Conservation (phyloP, 2,329 filamentous ascomycete genomes). For the Fusarium sp. region DNA sequence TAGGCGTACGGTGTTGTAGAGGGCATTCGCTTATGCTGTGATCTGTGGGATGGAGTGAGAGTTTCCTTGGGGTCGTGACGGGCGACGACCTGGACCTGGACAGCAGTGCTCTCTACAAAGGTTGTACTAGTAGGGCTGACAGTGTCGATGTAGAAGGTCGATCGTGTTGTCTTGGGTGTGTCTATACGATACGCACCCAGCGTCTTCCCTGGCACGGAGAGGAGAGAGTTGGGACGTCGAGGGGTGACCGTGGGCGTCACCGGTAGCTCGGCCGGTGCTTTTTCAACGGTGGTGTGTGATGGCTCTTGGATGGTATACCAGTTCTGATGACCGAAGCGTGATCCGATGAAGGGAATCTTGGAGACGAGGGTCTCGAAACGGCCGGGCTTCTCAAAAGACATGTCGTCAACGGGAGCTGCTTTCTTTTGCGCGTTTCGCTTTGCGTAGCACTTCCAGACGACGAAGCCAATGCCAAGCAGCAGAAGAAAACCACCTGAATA, state of each 20-base stretch:
- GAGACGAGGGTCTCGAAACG: slow-evolving; percentile 41
- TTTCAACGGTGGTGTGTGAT: slow-evolving; percentile 35
- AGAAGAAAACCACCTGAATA: slow-evolving; percentile 34
- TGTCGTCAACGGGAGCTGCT: slow-evolving; percentile 26
- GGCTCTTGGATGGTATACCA: slow-evolving; percentile 50
- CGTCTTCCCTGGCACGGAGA: slow-evolving; percentile 37
- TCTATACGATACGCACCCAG: slow-evolving; percentile 32
- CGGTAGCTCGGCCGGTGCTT: slow-evolving; percentile 23
- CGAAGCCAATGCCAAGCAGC: slow-evolving; percentile 35
- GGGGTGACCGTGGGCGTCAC: slow-evolving; percentile 21
- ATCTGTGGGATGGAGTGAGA: slow-evolving; percentile 12
- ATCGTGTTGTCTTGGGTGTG: slow-evolving; percentile 16
- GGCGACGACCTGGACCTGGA: slow-evolving; percentile 35
- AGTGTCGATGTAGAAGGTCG: slow-evolving; percentile 25
- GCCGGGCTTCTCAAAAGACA: slow-evolving; percentile 36
- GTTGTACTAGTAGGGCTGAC: slow-evolving; percentile 38
- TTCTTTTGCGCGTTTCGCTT: slow-evolving; percentile 17
- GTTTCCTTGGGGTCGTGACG: slow-evolving; percentile 32
- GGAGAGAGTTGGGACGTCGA: slow-evolving; percentile 39
- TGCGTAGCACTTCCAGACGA: slow-evolving; percentile 38
- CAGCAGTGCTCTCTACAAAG: slow-evolving; percentile 39
- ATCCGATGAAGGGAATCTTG: slow-evolving; percentile 51
- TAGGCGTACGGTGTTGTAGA: slow-evolving; percentile 32
- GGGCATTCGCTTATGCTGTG: slow-evolving; percentile 29
- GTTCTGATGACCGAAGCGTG: slow-evolving; percentile 45